A percentile compares a stretch with the other conserved stretches of the same genome.
These are phyloP conservation scores for Albizia julibrissin DNA, from an alignment of 306 rosid species.

Conservation along the genomic window DNA sequence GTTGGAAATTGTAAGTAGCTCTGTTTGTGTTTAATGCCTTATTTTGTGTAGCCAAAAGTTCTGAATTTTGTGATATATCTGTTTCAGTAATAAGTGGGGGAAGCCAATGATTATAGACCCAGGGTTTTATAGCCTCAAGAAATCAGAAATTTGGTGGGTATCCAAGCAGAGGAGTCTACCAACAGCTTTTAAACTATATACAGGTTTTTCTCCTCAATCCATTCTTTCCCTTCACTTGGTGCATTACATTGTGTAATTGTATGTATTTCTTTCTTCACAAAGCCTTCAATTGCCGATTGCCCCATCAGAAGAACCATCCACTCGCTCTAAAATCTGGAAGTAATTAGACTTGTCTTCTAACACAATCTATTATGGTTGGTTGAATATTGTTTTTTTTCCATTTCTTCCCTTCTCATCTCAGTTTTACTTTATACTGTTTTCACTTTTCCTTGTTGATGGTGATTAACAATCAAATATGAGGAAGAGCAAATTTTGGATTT, in stretches of 20 bases:
- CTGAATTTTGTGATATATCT: conserved; percentile 1
- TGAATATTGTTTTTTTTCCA: too few relatives aligned
- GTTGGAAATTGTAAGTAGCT: conserved; percentile 74
- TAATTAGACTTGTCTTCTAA: too few relatives aligned
- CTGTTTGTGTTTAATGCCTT: not conserved
- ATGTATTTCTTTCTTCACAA: too few relatives aligned
- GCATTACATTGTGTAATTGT: too few relatives aligned
- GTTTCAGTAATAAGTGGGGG: conserved; percentile 82
- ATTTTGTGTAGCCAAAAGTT: not conserved
- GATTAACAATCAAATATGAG: not conserved
- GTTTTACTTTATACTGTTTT: too few relatives aligned
- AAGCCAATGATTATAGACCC: conserved; percentile 88
- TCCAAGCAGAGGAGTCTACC: conserved; percentile 79
- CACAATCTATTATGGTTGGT: too few relatives aligned
- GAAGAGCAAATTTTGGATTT: not conserved
- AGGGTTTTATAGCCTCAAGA: conserved; percentile 70
- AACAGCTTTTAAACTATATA: conserved; percentile 84
- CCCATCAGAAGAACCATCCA: not conserved
- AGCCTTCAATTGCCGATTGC: not conserved
- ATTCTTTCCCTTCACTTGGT: not conserved
- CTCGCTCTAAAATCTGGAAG: not conserved
- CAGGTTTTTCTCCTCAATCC: conserved; percentile 57
- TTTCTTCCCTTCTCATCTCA: not conserved
- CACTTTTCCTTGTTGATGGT: not conserved
- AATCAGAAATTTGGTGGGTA: conserved; percentile 93